phyloP scores from a whole-genome alignment of 208 protist species.

The Perkinsela sp. region DNA sequence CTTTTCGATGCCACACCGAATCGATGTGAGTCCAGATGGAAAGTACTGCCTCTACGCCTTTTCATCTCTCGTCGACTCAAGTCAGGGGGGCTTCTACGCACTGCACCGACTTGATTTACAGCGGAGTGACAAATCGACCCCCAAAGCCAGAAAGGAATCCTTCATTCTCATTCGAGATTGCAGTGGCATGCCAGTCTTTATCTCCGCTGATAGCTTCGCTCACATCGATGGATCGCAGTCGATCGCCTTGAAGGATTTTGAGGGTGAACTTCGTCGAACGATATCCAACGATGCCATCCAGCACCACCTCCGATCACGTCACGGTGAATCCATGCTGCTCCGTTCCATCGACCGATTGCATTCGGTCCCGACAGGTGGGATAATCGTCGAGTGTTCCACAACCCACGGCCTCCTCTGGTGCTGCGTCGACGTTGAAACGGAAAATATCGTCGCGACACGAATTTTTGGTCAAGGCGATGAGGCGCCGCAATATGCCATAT shows the following conservation, averaged over 20 bases:
- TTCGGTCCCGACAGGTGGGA: not conserved
- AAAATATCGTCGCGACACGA: too few relatives aligned
- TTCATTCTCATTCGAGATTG: conserved; percentile 33
- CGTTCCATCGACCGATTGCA: not conserved
- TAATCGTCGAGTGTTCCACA: not conserved
- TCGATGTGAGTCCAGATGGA: conserved; percentile 1
- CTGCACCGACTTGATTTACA: conserved; percentile 1
- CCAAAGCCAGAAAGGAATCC: conserved; percentile 22
- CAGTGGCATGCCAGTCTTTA: conserved; percentile 1
- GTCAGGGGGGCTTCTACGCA: conserved; percentile 8
- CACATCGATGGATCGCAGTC: not conserved
- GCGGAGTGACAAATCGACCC: conserved; percentile 6
- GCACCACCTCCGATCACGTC: not conserved
- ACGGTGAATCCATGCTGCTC: not conserved
- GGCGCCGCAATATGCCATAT: too few relatives aligned
- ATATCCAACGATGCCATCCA: not conserved
- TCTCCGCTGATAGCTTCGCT: not conserved
- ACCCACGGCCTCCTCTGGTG: not conserved
- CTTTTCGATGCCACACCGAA: conserved; percentile 12
- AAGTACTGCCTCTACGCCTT: conserved; percentile 11
- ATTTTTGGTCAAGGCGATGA: too few relatives aligned
- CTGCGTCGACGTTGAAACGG: too few relatives aligned
- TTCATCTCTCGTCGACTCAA: conserved; percentile 5
- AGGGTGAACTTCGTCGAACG: not conserved
- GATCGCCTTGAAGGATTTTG: not conserved